These are phyloP conservation scores for Boletus sp. DNA, from an alignment of 768 basidiomycete species.

Conservation along the genomic window DNA sequence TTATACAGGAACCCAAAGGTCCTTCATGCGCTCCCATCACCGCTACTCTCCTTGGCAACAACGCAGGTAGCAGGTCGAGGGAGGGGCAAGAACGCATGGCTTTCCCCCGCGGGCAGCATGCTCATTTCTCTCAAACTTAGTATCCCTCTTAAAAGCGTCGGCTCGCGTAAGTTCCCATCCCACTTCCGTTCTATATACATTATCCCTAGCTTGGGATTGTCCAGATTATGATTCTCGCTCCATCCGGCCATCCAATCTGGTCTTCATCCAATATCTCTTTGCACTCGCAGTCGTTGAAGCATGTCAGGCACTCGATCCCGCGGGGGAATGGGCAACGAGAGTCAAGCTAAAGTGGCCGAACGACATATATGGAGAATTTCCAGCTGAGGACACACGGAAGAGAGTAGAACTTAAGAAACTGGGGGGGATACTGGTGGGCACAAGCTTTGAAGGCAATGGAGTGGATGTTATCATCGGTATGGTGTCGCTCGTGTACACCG, in stretches of 20 bases:
- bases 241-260: constrained; percentile 53
- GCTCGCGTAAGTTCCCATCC: constrained; percentile 4
- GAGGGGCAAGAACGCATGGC: constrained; percentile 85
- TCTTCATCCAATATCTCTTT: constrained; percentile 92
- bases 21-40: constrained; percentile 64
- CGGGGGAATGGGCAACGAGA: constrained; percentile 40
- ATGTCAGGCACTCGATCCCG: constrained; percentile 57
- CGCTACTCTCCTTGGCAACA: constrained; percentile 80
- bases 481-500: constrained; percentile 20
- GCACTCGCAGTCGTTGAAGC: constrained; percentile 88
- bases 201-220: not conserved
- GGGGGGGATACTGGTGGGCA: constrained; percentile 90
- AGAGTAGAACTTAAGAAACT: constrained; percentile 63
- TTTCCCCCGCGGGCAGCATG: constrained; percentile 88
- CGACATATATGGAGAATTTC: constrained; percentile 78
- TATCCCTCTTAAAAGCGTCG: constrained; percentile 15
- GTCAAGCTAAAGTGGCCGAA: constrained; percentile 96
- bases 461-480: constrained; percentile 81
- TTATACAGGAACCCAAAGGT: constrained; percentile 67
- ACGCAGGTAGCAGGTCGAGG: constrained; percentile 87
- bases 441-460: constrained; percentile 67
- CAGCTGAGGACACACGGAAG: constrained; percentile 29
- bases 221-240: constrained; percentile 5
- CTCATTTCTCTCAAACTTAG: constrained; percentile 46
- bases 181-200: not conserved